Evolutionary conservation across 768 basidiomycete genomes (phyloP).

Genomic region (Rhodocollybia butyracea): DNA sequence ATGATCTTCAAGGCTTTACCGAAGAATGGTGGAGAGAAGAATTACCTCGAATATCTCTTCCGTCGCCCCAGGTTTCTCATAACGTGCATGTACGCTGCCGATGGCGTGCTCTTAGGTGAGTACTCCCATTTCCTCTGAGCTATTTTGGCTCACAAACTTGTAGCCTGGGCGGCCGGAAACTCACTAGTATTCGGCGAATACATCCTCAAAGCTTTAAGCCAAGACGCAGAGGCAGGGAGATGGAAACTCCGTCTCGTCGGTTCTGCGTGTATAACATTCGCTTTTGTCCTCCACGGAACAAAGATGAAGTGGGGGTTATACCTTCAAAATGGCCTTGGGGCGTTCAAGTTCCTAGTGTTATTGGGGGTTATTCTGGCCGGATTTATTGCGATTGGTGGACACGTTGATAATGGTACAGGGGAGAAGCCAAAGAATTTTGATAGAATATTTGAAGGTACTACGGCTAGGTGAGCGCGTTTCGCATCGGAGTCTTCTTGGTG

Average conservation of each 20-base stretch:
- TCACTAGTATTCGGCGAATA: conserved; percentile 61
- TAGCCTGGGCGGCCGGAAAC: conserved; percentile 40
- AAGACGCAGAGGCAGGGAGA: conserved; percentile 20
- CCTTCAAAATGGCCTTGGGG: conserved; percentile 59
- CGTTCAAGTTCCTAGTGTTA: conserved; percentile 51
- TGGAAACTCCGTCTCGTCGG: conserved; percentile 29
- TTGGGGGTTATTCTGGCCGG: conserved; percentile 47
- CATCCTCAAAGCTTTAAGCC: conserved; percentile 32
- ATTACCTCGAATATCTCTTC: conserved; percentile 64
- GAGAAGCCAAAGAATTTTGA: neutral
- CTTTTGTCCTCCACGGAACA: conserved; percentile 36
- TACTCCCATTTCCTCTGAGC: conserved; percentile 15
- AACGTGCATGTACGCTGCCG: conserved; percentile 53
- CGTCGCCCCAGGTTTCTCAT: conserved; percentile 52
- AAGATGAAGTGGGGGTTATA: conserved; percentile 46
- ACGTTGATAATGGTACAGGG: neutral
- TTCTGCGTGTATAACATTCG: conserved; percentile 31
- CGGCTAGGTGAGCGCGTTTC: neutral
- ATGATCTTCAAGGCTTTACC: conserved; percentile 47
- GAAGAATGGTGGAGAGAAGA: conserved; percentile 68
- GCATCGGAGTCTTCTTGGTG: too few relatives aligned
- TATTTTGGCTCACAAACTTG: neutral
- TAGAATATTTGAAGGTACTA: neutral
- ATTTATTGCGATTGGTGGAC: conserved; percentile 34
- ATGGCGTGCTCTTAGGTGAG: conserved; percentile 49